Evolutionary conservation across 805 yeast species (phyloP).

Genomic region (Kazachstania kunashirensis): DNA sequence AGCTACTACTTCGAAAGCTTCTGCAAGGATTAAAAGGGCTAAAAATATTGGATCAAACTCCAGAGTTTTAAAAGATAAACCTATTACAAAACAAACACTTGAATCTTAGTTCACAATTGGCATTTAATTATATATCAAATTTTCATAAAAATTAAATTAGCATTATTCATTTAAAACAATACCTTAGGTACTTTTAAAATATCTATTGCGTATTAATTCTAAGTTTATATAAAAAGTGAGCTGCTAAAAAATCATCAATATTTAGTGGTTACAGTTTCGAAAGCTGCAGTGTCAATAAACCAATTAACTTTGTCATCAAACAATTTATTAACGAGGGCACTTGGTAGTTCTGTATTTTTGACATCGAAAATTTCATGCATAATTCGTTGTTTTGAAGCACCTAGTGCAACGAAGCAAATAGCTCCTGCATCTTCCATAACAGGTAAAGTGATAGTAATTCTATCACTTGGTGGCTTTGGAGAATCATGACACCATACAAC

Average conservation of each 20-base stretch:
- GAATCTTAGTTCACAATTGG: not conserved
- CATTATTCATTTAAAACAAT: too few species aligned
- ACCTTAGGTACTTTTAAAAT: too few species aligned
- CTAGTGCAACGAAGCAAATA: constrained; percentile 83
- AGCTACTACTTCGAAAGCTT: not conserved
- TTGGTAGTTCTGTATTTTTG: constrained; percentile 46
- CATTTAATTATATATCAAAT: constrained; percentile 6
- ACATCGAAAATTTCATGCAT: constrained; percentile 60
- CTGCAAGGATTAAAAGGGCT: constrained; percentile 1
- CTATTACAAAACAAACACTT: constrained; percentile 17
- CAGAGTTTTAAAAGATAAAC: constrained; percentile 13
- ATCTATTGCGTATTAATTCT: too few species aligned
- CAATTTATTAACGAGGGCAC: constrained; percentile 60
- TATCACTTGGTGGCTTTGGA: constrained; percentile 89
- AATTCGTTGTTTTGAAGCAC: constrained; percentile 69
- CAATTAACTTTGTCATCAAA: constrained; percentile 51
- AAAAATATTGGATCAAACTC: constrained; percentile 7
- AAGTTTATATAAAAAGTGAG: constrained; percentile 1
- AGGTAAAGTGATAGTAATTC: constrained; percentile 83
- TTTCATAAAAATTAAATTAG: too few species aligned
- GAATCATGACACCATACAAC: constrained; percentile 69
- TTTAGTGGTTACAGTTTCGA: constrained; percentile 28
- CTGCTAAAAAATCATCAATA: too few species aligned
- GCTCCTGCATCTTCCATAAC: constrained; percentile 39
- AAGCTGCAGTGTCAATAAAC: constrained; percentile 79